Evolutionary conservation across 2,329 filamentous ascomycete genomes (phyloP).

Genomic region (Cryphonectria parasitica): DNA sequence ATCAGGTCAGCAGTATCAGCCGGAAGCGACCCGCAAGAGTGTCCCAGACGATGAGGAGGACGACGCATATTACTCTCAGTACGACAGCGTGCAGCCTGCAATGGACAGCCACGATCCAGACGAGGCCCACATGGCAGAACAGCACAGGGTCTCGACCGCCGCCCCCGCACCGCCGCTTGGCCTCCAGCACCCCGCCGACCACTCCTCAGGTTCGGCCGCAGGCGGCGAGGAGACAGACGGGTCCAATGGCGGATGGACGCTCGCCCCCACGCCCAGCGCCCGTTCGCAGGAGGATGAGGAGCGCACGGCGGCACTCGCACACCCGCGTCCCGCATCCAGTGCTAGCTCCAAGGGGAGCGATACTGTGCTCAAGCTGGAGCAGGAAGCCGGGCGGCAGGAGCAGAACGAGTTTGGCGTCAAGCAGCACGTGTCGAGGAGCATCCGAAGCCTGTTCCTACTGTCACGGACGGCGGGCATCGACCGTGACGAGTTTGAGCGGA

Average conservation of each 20-base stretch:
- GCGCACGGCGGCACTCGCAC: constrained; percentile 46
- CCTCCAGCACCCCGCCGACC: constrained; percentile 33
- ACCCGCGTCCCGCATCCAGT: constrained; percentile 63
- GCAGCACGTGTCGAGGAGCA: constrained; percentile 76
- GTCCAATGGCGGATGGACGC: constrained; percentile 47
- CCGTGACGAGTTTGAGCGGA: constrained; percentile 72
- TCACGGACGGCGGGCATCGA: constrained; percentile 74
- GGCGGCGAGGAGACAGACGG: constrained; percentile 38
- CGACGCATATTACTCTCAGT: constrained; percentile 75
- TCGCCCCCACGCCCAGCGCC: constrained; percentile 44
- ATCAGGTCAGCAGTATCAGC: constrained; percentile 35
- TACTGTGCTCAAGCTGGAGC: constrained; percentile 66
- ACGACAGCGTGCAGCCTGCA: constrained; percentile 77
- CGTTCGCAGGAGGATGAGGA: constrained; percentile 45
- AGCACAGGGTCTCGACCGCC: constrained; percentile 42
- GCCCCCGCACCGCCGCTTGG: constrained; percentile 44
- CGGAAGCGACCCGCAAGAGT: constrained; percentile 36
- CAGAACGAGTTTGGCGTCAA: constrained; percentile 74
- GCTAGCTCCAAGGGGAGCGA: constrained; percentile 59
- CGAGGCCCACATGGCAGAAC: constrained; percentile 50
- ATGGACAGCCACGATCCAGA: constrained; percentile 84
- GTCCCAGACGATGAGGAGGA: constrained; percentile 61
- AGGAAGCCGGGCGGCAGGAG: constrained; percentile 58
- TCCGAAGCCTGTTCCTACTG: constrained; percentile 76
- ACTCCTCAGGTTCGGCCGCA: constrained; percentile 33